Evolutionary conservation across 306 rosid species (phyloP), one percentile per base, ranked within the genome.

Genomic region (Dalbergia cultrata): DNA sequence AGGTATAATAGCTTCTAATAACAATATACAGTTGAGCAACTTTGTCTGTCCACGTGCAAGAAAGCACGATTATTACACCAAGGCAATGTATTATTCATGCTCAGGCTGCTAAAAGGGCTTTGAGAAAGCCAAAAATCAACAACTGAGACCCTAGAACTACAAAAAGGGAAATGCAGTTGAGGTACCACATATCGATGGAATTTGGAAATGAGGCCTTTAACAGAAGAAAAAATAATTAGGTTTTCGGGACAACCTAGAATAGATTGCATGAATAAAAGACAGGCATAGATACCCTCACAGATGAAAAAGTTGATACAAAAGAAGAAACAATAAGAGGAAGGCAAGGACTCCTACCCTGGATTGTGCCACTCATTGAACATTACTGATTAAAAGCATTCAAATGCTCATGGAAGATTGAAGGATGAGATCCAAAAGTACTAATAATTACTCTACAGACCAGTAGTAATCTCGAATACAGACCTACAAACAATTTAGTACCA

Each of bases 31-130:
- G 52, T 17, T 3, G 50, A 56, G 21, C 37, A 37, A 72, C 19
- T 37, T 72, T 3, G 17, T 35, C 37, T 73, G 35, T 19, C 9
- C 50, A 56, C 18, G 4, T 16, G 64, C 50, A 72, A 56, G 26
- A 37, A 14, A 71, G 44, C 49, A 52, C 7, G 61, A 34, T 53
- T 22, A 52, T 5, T 33, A n/a, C 57, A 52, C 33, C 63, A 33
- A 49, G 5, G 5, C 33, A 53, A 71, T 53, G 11, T 33, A 71
- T 71, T 31, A 52, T 71, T 71, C 63, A 71, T 17, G 50, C 12
- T 10, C 63, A 33, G 17, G 44, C 22, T 71, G 76, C 37, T 72
- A 56, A 72, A 57, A 13, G 41, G 67, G 9, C 39, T 35, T 5
- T 14, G 41, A 37, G 41, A 37, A 4, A 37, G 41, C 41, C 41